These are phyloP conservation scores for Rhizophlyctis rosea DNA, from an alignment of 192 early-diverging fungal genomes.

Conservation along the genomic window DNA sequence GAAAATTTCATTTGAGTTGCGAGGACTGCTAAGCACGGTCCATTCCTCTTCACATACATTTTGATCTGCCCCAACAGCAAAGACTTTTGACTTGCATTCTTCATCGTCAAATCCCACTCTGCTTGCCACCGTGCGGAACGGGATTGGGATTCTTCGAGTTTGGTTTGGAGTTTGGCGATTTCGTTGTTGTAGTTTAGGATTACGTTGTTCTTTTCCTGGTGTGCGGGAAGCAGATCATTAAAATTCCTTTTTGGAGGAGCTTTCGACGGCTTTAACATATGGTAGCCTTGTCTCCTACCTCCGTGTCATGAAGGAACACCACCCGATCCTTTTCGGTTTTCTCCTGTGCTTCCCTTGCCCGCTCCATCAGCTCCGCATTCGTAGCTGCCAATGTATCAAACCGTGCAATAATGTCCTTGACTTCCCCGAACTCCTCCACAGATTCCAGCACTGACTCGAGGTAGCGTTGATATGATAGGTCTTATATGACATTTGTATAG, in stretches of 20 bases:
- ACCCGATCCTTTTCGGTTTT: slow-evolving; percentile 47
- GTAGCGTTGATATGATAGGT: slow-evolving; percentile 52
- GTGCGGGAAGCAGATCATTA: no score
- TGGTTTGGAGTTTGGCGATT: slow-evolving; percentile 58
- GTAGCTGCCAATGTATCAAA: slow-evolving; percentile 64
- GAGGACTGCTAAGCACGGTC: no score
- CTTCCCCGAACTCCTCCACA: slow-evolving; percentile 57
- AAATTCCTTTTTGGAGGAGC: no score
- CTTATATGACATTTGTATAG: slow-evolving; percentile 32
- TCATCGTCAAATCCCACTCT: slow-evolving; percentile 52
- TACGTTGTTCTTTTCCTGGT: slow-evolving; percentile 57
- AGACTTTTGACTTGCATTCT: slow-evolving; percentile 53
- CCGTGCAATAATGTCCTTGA: slow-evolving; percentile 59
- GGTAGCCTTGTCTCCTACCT: no score
- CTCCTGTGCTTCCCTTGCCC: slow-evolving; percentile 57
- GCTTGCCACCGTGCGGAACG: slow-evolving; percentile 46
- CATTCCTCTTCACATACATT: slow-evolving; percentile 33
- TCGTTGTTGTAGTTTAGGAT: slow-evolving; percentile 65
- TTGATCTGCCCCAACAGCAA: slow-evolving; percentile 59
- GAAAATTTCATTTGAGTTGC: slow-evolving; percentile 7
- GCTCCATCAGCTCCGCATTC: slow-evolving; percentile 55
- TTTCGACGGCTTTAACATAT: no score
- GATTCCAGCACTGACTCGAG: slow-evolving; percentile 56
- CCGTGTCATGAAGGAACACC: slow-evolving; percentile 45
- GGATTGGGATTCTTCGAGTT: slow-evolving; percentile 50